A percentile compares a stretch with the other conserved stretches of the same genome.
phyloP scores from a whole-genome alignment of 2,329 filamentous ascomycete species.

The Lachnellula arida region DNA sequence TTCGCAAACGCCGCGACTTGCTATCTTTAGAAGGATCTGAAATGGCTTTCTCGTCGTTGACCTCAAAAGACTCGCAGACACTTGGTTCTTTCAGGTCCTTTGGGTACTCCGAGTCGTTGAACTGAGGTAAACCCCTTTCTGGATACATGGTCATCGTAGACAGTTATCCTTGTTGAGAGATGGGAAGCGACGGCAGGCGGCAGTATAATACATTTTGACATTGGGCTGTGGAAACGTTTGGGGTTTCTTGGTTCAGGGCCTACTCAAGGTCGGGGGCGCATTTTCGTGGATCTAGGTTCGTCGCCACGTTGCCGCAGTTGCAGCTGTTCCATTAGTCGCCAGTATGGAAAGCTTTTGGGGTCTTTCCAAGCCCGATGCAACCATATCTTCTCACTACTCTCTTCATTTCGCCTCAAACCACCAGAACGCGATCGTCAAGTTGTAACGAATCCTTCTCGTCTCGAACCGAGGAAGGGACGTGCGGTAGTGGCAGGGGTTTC shows the following conservation, averaged over 20 bases:
- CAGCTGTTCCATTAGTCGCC: conserved; percentile 5
- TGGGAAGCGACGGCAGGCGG: conserved; percentile 1
- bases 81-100: background rate
- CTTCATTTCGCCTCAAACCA: conserved; percentile 6
- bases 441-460: conserved; percentile 10
- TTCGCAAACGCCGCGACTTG: background rate
- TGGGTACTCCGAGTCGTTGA: conserved; percentile 2
- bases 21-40: background rate
- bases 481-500: background rate
- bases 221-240: conserved; percentile 2
- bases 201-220: conserved; percentile 4
- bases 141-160: conserved; percentile 3
- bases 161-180: background rate
- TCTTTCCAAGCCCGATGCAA: background rate
- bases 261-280: background rate
- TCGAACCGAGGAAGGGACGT: background rate
- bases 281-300: background rate
- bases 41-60: background rate
- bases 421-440: conserved; percentile 7
- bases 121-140: conserved; percentile 4
- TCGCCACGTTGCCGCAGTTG: background rate
- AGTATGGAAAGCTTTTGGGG: background rate
- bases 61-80: background rate
- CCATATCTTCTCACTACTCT: background rate
- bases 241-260: conserved; percentile 5